Evolutionary conservation across 208 protist genomes (phyloP).

Genomic region (Crithidia mellificae): DNA sequence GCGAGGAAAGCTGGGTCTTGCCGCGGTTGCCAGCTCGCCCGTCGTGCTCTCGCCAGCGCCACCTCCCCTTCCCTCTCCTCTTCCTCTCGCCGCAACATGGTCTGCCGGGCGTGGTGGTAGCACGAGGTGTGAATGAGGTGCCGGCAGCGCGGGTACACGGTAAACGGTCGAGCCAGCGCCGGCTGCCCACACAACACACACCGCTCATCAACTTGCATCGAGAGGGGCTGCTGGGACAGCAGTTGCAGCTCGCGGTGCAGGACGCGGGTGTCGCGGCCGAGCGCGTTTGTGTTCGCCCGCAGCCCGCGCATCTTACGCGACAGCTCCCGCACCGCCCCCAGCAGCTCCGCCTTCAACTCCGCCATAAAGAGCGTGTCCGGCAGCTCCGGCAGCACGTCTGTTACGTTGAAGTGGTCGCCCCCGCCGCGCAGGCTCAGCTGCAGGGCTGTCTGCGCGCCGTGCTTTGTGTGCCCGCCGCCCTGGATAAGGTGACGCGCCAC

Average conservation of each 20-base stretch:
- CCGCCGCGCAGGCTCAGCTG: conserved; percentile 38
- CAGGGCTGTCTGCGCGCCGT: conserved; percentile 35
- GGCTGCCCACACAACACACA: conserved; percentile 41
- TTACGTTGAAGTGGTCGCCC: conserved; percentile 40
- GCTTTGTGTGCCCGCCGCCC: conserved; percentile 15
- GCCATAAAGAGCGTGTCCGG: conserved; percentile 38
- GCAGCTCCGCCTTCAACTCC: conserved; percentile 48
- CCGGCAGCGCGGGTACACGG: conserved; percentile 43
- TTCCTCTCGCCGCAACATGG: conserved; percentile 5
- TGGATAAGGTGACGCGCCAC: conserved; percentile 24
- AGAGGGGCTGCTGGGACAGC: conserved; percentile 11
- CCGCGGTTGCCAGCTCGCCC: too few relatives aligned
- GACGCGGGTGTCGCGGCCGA: conserved; percentile 24
- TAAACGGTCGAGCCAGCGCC: conserved; percentile 39
- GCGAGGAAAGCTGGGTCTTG: too few relatives aligned
- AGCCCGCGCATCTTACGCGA: conserved; percentile 21
- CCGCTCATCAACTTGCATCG: conserved; percentile 24
- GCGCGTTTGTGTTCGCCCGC: conserved; percentile 23
- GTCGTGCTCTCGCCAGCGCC: too few relatives aligned
- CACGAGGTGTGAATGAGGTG: conserved; percentile 54
- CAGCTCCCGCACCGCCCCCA: conserved; percentile 35
- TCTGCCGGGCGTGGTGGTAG: conserved; percentile 32
- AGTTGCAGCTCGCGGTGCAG: conserved; percentile 28
- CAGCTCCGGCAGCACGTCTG: conserved; percentile 50
- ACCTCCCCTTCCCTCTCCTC: neutral